These are phyloP conservation scores for Umbelopsis sp. DNA, from an alignment of 371 early-diverging fungal genomes.

Conservation along the genomic window DNA sequence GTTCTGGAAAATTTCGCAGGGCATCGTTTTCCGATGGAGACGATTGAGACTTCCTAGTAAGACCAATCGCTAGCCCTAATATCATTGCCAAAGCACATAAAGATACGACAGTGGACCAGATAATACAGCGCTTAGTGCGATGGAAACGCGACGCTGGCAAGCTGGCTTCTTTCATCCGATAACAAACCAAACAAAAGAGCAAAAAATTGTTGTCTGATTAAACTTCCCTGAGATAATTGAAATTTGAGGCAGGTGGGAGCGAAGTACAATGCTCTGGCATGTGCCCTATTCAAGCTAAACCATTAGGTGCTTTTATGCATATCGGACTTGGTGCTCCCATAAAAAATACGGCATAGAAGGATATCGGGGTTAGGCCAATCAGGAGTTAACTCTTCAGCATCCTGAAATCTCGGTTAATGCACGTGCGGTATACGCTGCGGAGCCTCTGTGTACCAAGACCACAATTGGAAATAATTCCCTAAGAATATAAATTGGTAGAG, in stretches of 20 bases:
- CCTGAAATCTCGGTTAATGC: neutral
- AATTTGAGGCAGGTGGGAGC: neutral
- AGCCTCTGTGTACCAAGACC: neutral
- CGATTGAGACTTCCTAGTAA: neutral
- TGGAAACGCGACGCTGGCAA: neutral
- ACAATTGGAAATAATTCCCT: conserved; percentile 4
- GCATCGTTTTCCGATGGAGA: neutral
- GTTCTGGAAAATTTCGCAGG: neutral
- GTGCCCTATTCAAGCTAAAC: neutral
- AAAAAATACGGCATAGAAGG: neutral
- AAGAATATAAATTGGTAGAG: neutral
- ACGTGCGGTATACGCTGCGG: neutral
- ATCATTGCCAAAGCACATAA: conserved; percentile 18
- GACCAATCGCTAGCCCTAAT: conserved; percentile 8
- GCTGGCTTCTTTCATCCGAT: neutral
- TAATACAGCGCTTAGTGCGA: neutral
- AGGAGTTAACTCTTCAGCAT: neutral
- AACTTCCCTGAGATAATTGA: neutral
- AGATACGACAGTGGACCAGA: neutral
- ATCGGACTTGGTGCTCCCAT: neutral
- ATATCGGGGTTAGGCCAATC: neutral
- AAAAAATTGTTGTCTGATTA: neutral
- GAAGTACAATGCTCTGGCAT: neutral
- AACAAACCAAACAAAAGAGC: neutral
- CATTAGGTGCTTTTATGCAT: neutral